Evolutionary conservation across 2,329 filamentous ascomycete genomes (phyloP).

Genomic region (Monosporascus ibericus): DNA sequence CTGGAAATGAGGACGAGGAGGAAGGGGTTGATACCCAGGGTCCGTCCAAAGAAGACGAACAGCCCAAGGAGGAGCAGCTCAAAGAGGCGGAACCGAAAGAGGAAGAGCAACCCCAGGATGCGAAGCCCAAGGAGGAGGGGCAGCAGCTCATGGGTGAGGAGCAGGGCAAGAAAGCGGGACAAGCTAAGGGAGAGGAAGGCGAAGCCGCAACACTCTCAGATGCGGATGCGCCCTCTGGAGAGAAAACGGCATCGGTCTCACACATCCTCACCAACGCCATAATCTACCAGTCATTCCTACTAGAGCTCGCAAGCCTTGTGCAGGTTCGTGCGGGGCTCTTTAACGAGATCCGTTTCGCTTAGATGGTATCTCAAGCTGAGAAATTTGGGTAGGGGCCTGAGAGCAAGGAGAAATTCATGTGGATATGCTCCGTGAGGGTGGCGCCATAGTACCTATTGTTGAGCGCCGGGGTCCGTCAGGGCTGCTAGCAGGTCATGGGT

Average conservation of each 20-base stretch:
- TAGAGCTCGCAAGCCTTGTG: slow-evolving; percentile 69
- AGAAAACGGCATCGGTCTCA: slow-evolving; percentile 59
- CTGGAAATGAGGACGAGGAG: slow-evolving; percentile 5
- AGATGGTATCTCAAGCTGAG: neutral
- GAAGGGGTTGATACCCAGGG: slow-evolving; percentile 12
- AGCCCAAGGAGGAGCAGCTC: slow-evolving; percentile 6
- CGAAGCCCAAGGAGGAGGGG: slow-evolving; percentile 12
- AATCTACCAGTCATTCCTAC: slow-evolving; percentile 71
- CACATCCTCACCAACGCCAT: slow-evolving; percentile 76
- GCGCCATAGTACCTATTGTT: too few relatives aligned
- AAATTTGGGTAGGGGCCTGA: too few relatives aligned
- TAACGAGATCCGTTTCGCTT: slow-evolving; percentile 64
- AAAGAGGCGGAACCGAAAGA: slow-evolving; percentile 1
- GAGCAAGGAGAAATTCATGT: slow-evolving; percentile 1
- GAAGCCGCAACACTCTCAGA: slow-evolving; percentile 15
- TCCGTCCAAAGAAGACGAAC: slow-evolving; percentile 16
- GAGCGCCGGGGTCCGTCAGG: neutral
- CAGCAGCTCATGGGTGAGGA: slow-evolving; percentile 10
- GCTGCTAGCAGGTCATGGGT: slow-evolving; percentile 4
- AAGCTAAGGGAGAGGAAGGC: slow-evolving; percentile 15
- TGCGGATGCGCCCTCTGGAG: slow-evolving; percentile 14
- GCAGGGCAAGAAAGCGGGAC: slow-evolving; percentile 19
- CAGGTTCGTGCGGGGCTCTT: slow-evolving; percentile 71
- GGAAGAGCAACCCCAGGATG: slow-evolving; percentile 12
- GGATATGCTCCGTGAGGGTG: neutral